Evolutionary conservation across 345 rosid genomes (phyloP).

Genomic region (Syzygium aqueum): DNA sequence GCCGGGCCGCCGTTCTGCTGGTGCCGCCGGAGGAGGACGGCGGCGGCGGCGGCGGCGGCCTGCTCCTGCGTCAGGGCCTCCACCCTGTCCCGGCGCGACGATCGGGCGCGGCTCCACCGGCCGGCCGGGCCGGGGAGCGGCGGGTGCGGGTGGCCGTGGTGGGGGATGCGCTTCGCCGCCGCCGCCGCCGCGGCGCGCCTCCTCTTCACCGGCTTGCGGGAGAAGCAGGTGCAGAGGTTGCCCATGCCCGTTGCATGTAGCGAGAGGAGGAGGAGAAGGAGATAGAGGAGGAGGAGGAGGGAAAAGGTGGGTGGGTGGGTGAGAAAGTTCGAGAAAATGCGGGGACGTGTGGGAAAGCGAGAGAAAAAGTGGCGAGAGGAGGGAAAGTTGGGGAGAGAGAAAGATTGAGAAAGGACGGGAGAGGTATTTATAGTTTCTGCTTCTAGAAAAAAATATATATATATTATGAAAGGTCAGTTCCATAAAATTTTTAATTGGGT

Average conservation of each 20-base stretch:
- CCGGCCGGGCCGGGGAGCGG: constrained; percentile 12
- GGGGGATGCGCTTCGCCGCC: constrained; percentile 25
- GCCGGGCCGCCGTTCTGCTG: constrained; percentile 41
- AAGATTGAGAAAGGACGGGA: background rate
- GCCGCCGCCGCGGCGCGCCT: constrained; percentile 8
- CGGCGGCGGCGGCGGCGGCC: constrained; percentile 73
- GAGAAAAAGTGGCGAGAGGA: background rate
- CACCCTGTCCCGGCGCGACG: constrained; percentile 36
- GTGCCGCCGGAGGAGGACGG: constrained; percentile 55
- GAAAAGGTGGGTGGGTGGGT: background rate
- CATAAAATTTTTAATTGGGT: background rate
- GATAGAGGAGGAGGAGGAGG: background rate
- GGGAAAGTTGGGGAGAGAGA: background rate
- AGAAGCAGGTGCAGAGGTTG: constrained; percentile 55
- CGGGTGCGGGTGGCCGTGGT: background rate
- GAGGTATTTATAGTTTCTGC: background rate
- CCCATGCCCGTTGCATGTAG: constrained; percentile 33
- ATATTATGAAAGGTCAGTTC: background rate
- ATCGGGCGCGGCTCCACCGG: constrained; percentile 57
- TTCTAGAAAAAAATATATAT: background rate
- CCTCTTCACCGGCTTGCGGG: constrained; percentile 36
- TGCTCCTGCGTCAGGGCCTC: constrained; percentile 62
- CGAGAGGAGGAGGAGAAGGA: background rate
- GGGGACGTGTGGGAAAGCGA: too few relatives aligned
- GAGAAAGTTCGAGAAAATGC: background rate